Conservation (phyloP, 176 grass and related monocot genomes). For the Tillandsia leiboldiana region DNA sequence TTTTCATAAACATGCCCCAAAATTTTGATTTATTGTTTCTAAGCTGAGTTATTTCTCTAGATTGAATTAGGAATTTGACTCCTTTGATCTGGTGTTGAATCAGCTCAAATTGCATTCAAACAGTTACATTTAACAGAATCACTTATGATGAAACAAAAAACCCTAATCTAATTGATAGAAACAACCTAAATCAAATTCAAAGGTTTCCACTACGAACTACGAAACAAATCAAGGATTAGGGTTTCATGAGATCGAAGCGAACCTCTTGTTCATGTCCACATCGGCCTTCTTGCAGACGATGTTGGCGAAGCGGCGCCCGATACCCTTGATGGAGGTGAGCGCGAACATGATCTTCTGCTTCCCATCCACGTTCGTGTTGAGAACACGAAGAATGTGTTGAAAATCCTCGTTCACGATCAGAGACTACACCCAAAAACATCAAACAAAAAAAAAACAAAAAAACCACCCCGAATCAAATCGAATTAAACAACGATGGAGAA, state of each 20-base stretch:
- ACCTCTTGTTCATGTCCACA: slow-evolving; percentile 92
- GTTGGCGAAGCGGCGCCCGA: slow-evolving; percentile 85
- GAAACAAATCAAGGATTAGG: not conserved
- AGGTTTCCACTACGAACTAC: not conserved
- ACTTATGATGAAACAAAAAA: no score
- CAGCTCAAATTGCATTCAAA: no score
- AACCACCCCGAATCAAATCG: not conserved
- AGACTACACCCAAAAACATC: slow-evolving; percentile 25
- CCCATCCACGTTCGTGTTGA: slow-evolving; percentile 92
- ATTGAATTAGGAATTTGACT: no score
- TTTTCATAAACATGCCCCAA: no score
- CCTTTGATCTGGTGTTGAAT: no score
- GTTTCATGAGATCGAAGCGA: not conserved
- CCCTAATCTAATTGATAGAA: no score
- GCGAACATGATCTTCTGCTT: slow-evolving; percentile 98
- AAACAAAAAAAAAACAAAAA: not conserved
- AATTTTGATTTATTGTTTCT: no score
- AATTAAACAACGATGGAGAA: not conserved
- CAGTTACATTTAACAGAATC: no score
- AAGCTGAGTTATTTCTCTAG: no score
- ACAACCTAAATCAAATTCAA: no score
- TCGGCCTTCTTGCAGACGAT: slow-evolving; percentile 97
- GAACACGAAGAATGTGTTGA: slow-evolving; percentile 88
- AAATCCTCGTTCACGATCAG: slow-evolving; percentile 79
- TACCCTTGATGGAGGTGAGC: slow-evolving; percentile 86